Base-by-base conservation (phyloP, 805 yeast genomes). In the Yarrowia porcina region DNA sequence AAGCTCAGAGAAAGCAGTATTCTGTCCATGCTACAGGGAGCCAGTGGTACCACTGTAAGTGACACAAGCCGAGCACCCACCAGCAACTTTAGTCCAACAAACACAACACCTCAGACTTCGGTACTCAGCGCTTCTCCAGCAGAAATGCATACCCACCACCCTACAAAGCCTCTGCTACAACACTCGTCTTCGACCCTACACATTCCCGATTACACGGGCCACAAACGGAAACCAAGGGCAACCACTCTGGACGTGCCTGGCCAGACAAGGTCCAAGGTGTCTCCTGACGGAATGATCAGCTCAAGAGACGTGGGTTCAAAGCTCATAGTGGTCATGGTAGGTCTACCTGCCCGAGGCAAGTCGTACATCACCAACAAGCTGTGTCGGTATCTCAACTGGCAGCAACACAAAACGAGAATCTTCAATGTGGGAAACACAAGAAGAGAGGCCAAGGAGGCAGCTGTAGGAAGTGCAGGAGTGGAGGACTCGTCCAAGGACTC, bases 391-490 rank as follows among this genome's bases (percentile, higher is more conserved):
- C 78, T 93, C 72, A 93, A 93, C 75, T 93, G 97, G 96, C 82
- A 91, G 39, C 96, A 92, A 75, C 96, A 92, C 69, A 90, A 89
- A 68, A 86, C 96, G 65, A 81, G 87, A 66, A 92, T 93, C 10
- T 93, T 94, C 78, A 93, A 93, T 71, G 99, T 94, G 30, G 99
- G 99, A 0, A 89, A 94, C 69, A 93, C 97, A 0, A 82, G 99
- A 69, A 80, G 98, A 70, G 83, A 84, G 66, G 91, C 88, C 66
- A 69, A 72, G 62, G 50, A 36, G 47, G 17, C 64, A 6, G 42
- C 63, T n/a, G 41, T 27, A 18, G 49, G 38, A 33, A 33, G 20
- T 11, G 63, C 17, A 12, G 49, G 21, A 27, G 49, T 41, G 17
- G 50, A 44, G 9, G 52, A 17, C 36, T 9, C n/a, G n/a, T n/a